Evolutionary conservation across 2,329 filamentous ascomycete species (phyloP), one percentile per base, ranked within the genome.

Genomic region (Clarireedia hainanense): DNA sequence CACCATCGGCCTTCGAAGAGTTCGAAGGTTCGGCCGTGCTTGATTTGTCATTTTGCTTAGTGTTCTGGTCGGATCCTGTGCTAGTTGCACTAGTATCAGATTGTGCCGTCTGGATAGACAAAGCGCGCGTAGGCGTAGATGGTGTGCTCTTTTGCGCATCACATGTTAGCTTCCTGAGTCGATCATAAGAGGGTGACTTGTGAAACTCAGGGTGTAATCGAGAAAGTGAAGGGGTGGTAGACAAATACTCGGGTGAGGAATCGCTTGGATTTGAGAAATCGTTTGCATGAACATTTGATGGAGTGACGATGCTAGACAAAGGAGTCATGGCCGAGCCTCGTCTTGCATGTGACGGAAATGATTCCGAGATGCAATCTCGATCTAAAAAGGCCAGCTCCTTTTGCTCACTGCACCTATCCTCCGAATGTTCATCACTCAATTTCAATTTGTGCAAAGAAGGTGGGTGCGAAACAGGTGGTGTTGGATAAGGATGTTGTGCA

Each of bases 101-200:
- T 50, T 75, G 75, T 39, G 78, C 76, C 12, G 79, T 77, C 43
- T 78, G 78, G 57, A 79, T 77, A 51, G 79, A 74, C 67, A 92
- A 83, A 58, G 91, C 88, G 74, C 92, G 86, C 61, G 90, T 92
- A 55, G 92, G 95, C 64, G 92, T 91, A 59, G 91, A 85, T 64
- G 90, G 88, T 65, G 89, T 94, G 77, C 90, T 95, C 91, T 96
- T 95, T 78, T 83, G 71, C 72, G 77, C 77, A 79, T 83, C 82
- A 80, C 84, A 80, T 83, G 91, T 96, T 90, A 96, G 91, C 88
- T 86, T 87, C 78, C 83, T 88, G 73, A 87, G 79, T 76, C 81
- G 80, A 73, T 81, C 78, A 77, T 82, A 76, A 70, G 84, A 83
- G 71, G 80, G 79, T 73, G 81, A 85, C 70, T 80, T 69, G 70